These are phyloP conservation scores for Gaultheria prostrata DNA, from an alignment of 148 eudicot species.

Conservation along the genomic window DNA sequence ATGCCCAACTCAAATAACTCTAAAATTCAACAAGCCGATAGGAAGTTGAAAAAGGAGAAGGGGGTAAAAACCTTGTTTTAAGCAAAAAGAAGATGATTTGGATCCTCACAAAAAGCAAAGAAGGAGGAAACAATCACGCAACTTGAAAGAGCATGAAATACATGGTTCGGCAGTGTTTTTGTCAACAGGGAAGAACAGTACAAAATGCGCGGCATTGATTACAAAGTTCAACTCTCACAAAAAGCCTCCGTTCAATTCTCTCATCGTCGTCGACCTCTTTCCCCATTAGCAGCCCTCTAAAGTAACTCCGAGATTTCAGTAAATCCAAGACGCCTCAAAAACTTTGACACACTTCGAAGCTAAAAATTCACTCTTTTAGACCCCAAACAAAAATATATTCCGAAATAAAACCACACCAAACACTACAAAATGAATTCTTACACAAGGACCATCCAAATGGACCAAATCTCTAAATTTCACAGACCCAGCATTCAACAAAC, in stretches of 20 bases:
- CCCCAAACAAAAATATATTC: background rate
- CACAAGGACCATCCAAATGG: constrained; percentile 3
- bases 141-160: background rate
- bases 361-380: background rate
- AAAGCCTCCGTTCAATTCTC: background rate
- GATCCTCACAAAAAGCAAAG: background rate
- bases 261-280: background rate
- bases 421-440: background rate
- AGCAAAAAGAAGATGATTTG: background rate
- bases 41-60: background rate
- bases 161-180: background rate
- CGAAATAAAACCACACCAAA: background rate
- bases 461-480: constrained; percentile 24
- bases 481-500: background rate
- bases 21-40: background rate
- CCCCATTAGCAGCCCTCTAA: background rate
- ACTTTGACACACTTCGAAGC: background rate
- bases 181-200: background rate
- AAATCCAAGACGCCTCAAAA: background rate
- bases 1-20: background rate
- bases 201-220: background rate
- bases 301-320: background rate
- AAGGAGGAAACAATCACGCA: background rate
- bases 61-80: background rate
- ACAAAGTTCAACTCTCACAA: background rate